Base-by-base conservation (phyloP, 2,329 filamentous ascomycete species). In the Xylaria sp. region DNA sequence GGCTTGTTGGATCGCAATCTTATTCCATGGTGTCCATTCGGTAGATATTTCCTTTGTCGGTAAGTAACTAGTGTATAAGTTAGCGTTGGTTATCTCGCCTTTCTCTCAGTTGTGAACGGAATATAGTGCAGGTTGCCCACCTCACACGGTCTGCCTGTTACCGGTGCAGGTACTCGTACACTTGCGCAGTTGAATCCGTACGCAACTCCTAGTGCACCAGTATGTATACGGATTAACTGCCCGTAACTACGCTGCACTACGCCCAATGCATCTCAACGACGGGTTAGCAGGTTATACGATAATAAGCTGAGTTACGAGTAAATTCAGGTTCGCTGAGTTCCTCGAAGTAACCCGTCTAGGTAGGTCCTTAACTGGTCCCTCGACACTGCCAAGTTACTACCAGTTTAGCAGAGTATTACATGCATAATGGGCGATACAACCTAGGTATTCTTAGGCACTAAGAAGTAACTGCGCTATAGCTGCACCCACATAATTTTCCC, bases 381-480 rank as follows among this genome's bases (percentile, higher is more conserved):
- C 23, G 23, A 30, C 23, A 30, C 23, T 30, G 23, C 23, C 23
- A 30, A 30, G 23, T 30, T 30, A 30, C 23, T 5, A 30, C 23
- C 23, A 30, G 23, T 30, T 30, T 30, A 30, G 23, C 23, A 30
- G 23, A 30, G 59, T 62, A 57, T 59, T 57, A 59, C 59, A 49
- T 57, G 37, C 58, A 59, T 63, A 54, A 59, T 59, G 61, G 57
- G 11, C 61, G 56, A 55, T 48, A 39, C 37, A 52, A 61, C 59
- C 58, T 59, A n/a, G n/a, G n/a, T n/a, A 54, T 57, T 54, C 55
- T 50, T 46, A 59, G 50, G 50, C 35, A 50, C 48, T 18, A 34
- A 48, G 7, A 44, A 46, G 23, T 5, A 30, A 16, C 42, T n/a
- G 13, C 42, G 13, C 42, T 55, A 55, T 30, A 30, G 23, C 23